Percentiles rank a stretch among this genome's conserved stretches.
Evolutionary conservation across 345 rosid genomes (phyloP).

Genomic region (Aethionema arabicum): DNA sequence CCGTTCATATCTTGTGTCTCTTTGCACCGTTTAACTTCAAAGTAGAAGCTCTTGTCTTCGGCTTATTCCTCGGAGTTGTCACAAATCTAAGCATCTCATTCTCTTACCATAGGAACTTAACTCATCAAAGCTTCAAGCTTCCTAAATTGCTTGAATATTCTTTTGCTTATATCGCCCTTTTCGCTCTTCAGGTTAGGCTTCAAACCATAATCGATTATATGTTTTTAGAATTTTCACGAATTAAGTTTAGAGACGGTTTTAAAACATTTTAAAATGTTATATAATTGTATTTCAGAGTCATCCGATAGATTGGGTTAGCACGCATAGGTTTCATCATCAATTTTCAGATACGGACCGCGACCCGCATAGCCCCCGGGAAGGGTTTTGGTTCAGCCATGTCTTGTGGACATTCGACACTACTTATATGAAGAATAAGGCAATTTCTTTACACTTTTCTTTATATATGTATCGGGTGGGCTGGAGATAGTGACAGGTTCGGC

Average conservation of each 20-base stretch:
- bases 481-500: no score
- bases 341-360: conserved; percentile 37
- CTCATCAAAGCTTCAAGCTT: conserved; percentile 37
- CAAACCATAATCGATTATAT: background rate
- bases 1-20: conserved; percentile 30
- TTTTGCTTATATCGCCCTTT: conserved; percentile 33
- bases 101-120: conserved; percentile 41
- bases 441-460: background rate
- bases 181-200: conserved; percentile 36
- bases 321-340: conserved; percentile 40
- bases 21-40: conserved; percentile 33
- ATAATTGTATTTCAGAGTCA: conserved; percentile 24
- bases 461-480: no score
- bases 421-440: conserved; percentile 34
- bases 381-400: conserved; percentile 40
- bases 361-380: conserved; percentile 41
- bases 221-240: no score
- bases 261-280: no score
- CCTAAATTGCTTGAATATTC: conserved; percentile 44
- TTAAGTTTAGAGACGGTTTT: background rate
- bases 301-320: conserved; percentile 43
- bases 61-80: conserved; percentile 20
- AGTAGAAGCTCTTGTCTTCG: conserved; percentile 34
- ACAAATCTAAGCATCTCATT: conserved; percentile 32
- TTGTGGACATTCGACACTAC: conserved; percentile 34